Percentiles rank a stretch among this genome's conserved stretches.
phyloP scores from a whole-genome alignment of 441 rosid genomes.

The Aquilaria agallochum region DNA sequence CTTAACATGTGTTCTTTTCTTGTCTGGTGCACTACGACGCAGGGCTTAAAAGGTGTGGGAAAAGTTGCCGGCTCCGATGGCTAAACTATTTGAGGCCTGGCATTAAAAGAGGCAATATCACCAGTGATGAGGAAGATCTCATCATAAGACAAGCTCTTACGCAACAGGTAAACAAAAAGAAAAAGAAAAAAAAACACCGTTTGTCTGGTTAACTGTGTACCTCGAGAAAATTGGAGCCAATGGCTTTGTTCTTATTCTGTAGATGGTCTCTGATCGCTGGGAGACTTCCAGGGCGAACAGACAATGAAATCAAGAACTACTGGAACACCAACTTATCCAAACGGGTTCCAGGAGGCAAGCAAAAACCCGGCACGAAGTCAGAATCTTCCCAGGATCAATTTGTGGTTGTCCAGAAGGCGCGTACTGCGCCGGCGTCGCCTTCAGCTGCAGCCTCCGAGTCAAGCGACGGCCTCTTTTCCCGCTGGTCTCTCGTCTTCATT shows the following conservation, averaged over 20 bases:
- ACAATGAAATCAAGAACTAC: conserved; percentile 14
- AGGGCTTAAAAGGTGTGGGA: conserved; percentile 31
- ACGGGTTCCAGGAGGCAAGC: conserved; percentile 1
- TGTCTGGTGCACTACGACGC: not conserved
- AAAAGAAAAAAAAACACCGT: too few relatives aligned
- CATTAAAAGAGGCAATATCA: conserved; percentile 31
- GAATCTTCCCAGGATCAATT: not conserved
- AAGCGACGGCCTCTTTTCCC: not conserved
- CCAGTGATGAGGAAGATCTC: conserved; percentile 33
- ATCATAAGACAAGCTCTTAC: conserved; percentile 27
- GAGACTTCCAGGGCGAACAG: conserved; percentile 18
- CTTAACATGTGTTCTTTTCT: too few relatives aligned
- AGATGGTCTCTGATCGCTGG: conserved; percentile 16
- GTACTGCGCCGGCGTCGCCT: not conserved
- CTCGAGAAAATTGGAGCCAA: too few relatives aligned
- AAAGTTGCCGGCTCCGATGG: conserved; percentile 27
- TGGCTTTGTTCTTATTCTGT: not conserved
- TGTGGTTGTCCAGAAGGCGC: not conserved
- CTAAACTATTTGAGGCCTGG: conserved; percentile 28
- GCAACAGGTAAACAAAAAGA: conserved; percentile 21
- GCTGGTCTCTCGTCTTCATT: not conserved
- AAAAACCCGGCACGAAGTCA: not conserved
- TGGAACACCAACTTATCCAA: conserved; percentile 21
- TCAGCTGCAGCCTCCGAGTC: conserved; percentile 5
- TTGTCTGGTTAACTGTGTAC: too few relatives aligned